Base-by-base conservation (phyloP, 2,329 filamentous ascomycete species). In the Aspergillus ibericus region DNA sequence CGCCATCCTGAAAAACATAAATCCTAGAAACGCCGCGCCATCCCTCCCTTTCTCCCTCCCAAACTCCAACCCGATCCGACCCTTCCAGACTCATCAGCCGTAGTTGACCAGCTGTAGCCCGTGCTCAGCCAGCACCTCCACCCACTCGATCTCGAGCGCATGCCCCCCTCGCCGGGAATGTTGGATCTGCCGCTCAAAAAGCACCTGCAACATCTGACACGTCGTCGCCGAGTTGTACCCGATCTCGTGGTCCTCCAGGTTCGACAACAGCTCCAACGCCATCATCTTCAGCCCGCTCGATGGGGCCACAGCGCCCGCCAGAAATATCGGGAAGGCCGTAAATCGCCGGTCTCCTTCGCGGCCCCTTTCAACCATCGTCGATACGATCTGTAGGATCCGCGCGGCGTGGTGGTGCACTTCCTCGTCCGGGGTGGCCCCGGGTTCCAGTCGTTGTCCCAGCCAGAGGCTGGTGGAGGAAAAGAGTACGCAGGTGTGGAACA, bases 401-500 rank as follows among this genome's bases (percentile, higher is more conserved):
- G 70, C 65, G 16, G 75, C 75, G 34, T 80, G 80, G 38, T 75
- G 71, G 13, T 76, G 73, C 42, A 83, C 78, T 60, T 83, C 78
- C 22, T 70, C 62, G 34, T 75, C 68, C 18, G 75, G 68, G 15
- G 73, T 68, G 15, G 74, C 71, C 8, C 70, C 72, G 1, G 72
- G 75, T 20, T 80, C 74, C 9, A 75, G 63, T 2, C 76, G 68
- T 68, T 85, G 83, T 4, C 73, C 71, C 3, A 78, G 76, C 74
- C 79, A 84, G 77, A 85, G 81, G 63, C 78, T 81, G 5, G 80
- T 83, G 56, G 81, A 79, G n/a, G 79, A 78, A 66, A 83, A 84
- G 52, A 85, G 75, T 16, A 81, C 73, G 44, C 76, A 78, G 18
- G 75, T 75, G 61, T 82, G 80, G 68, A 81, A 83, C 12, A 85